Conservation (phyloP, 352 stramenopile species). For the Globisporangium nodosum region DNA sequence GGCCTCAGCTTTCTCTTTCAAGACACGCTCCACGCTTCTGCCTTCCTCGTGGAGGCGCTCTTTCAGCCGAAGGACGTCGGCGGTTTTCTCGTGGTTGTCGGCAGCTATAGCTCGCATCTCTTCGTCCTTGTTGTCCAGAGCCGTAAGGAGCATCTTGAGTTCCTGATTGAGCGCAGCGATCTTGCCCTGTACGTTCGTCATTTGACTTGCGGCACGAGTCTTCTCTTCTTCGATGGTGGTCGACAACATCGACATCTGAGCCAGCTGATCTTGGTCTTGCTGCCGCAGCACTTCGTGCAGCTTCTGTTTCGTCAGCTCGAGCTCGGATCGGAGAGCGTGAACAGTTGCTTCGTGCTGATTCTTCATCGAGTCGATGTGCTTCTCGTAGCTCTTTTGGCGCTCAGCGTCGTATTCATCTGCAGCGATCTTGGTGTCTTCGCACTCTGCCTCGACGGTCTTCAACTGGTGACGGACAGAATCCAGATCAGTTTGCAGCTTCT, state of each 20-base stretch:
- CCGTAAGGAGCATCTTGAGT: slow-evolving; percentile 62
- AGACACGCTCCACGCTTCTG: slow-evolving; percentile 17
- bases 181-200: slow-evolving; percentile 42
- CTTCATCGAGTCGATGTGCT: slow-evolving; percentile 13
- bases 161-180: slow-evolving; percentile 54
- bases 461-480: slow-evolving; percentile 28
- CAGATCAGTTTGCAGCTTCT: slow-evolving; percentile 41
- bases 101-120: slow-evolving; percentile 31
- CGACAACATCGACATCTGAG: slow-evolving; percentile 47
- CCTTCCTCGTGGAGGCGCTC: slow-evolving; percentile 32
- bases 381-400: slow-evolving; percentile 21
- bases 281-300: slow-evolving; percentile 51
- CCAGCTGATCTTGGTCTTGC: slow-evolving; percentile 59
- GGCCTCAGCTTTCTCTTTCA: slow-evolving; percentile 40
- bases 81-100: slow-evolving; percentile 19
- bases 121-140: slow-evolving; percentile 54
- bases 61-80: slow-evolving; percentile 28
- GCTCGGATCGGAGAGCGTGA: slow-evolving; percentile 21
- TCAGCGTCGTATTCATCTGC: slow-evolving; percentile 28
- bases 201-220: slow-evolving; percentile 24
- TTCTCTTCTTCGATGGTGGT: slow-evolving; percentile 42
- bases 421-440: slow-evolving; percentile 32
- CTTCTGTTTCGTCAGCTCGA: slow-evolving; percentile 31
- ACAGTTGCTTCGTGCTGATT: slow-evolving; percentile 11
- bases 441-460: slow-evolving; percentile 18